Evolutionary conservation across 2,329 filamentous ascomycete species (phyloP), one percentile per base, ranked within the genome.

Genomic region (Xylariomycetidae sp.): DNA sequence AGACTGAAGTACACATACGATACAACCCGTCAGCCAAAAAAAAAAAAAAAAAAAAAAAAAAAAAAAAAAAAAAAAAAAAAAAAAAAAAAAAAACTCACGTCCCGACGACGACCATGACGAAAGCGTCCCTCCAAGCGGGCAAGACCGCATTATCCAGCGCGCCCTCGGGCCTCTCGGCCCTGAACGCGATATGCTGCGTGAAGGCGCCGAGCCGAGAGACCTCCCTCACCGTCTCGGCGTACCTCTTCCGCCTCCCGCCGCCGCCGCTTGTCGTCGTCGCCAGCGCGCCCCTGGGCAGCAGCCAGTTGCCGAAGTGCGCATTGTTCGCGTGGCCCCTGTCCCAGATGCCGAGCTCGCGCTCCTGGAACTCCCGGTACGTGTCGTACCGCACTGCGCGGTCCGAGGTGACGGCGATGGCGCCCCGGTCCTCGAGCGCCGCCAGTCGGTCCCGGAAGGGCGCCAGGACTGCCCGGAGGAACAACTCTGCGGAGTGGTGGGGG

Each of bases 51-150:
- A n/a, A n/a, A n/a, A n/a, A n/a, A n/a, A n/a, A n/a, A n/a, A n/a
- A n/a, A n/a, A n/a, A n/a, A n/a, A n/a, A n/a, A n/a, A n/a, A n/a
- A n/a, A n/a, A n/a, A n/a, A n/a, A n/a, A n/a, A n/a, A n/a, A n/a
- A 16, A 14, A 12, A 20, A 8, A 11, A 31, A 14, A 15, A 30
- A 19, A 14, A 38, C 36, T 33, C 27, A 38, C 36, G 23, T 17
- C 4, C 48, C 53, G n/a, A 62, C 33, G 14, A 50, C 51, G 12
- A 49, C 47, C 38, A 59, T 51, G 6, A 61, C 37, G 20, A 62
- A 36, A 6, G 61, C 44, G 14, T 54, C 48, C 10, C 63, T 51
- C 62, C 61, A 66, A 10, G 54, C 54, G 1, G 62, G 61, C 11
- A 65, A 57, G 10, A 64, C 59, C 1, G 63, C 40, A 34, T 65